phyloP scores from a whole-genome alignment of 2,329 filamentous ascomycete species.

The Arachnomyces sp. region DNA sequence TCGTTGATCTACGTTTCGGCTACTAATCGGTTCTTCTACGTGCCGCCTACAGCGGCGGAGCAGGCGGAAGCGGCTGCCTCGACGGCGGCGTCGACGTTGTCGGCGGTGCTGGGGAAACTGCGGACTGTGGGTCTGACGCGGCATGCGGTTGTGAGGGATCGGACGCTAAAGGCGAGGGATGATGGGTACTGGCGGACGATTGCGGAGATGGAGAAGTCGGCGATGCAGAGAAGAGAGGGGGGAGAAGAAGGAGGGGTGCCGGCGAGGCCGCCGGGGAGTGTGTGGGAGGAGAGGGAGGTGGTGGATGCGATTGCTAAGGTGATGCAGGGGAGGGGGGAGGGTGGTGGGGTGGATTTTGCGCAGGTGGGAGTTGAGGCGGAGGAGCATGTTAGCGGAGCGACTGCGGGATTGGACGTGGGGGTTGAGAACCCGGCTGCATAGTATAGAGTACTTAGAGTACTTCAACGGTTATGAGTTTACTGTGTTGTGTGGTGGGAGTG shows the following conservation, averaged over 20 bases:
- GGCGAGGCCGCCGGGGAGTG: conserved; percentile 44
- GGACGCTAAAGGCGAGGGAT: conserved; percentile 55
- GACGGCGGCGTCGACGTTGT: conserved; percentile 47
- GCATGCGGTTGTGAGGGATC: conserved; percentile 71
- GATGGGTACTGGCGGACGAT: conserved; percentile 68
- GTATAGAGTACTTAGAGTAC: no score
- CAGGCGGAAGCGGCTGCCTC: conserved; percentile 51
- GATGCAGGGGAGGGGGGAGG: conserved; percentile 56
- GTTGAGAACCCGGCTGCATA: no score
- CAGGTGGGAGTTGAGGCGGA: no score
- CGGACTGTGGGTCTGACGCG: conserved; percentile 65
- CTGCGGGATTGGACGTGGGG: no score
- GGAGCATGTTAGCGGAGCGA: no score
- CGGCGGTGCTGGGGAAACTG: conserved; percentile 56
- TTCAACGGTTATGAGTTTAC: no score
- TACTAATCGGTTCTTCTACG: conserved; percentile 69
- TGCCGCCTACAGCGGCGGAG: conserved; percentile 53
- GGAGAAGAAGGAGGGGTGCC: conserved; percentile 49
- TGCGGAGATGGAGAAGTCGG: conserved; percentile 50
- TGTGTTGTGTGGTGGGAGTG: no score
- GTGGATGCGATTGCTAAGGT: conserved; percentile 60
- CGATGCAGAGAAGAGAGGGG: conserved; percentile 44
- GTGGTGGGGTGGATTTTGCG: no score
- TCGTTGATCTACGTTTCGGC: conserved; percentile 63
- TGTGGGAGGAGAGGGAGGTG: conserved; percentile 63